A percentile compares a stretch with the other conserved stretches of the same genome.
Conservation (phyloP, 2,329 filamentous ascomycete species). For the Aaosphaeria arxii region DNA sequence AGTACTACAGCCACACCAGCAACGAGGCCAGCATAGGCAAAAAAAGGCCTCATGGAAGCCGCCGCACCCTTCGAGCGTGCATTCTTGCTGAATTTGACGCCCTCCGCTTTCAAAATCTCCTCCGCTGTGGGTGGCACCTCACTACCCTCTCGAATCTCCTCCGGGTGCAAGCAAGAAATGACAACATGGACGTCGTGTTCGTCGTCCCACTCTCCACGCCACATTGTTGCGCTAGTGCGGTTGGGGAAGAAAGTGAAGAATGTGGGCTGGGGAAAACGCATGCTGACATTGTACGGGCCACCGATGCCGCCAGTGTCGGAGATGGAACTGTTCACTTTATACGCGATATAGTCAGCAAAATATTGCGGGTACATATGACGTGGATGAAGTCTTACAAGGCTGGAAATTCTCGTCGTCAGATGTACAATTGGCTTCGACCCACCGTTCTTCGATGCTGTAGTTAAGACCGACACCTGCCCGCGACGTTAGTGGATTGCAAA, state of each 20-base stretch:
- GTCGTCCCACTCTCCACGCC: not conserved
- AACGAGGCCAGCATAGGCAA: no score
- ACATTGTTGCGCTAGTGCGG: not conserved
- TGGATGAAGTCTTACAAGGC: not conserved
- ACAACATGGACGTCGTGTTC: conserved; percentile 1
- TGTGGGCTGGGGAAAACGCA: not conserved
- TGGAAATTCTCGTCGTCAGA: not conserved
- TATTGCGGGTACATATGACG: not conserved
- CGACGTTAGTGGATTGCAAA: not conserved
- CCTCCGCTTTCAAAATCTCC: not conserved
- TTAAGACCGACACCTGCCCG: not conserved
- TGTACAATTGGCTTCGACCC: no score
- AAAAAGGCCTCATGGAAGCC: no score
- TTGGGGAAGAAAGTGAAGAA: conserved; percentile 3
- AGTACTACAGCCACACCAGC: no score
- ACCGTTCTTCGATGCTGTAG: not conserved
- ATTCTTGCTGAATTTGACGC: not conserved
- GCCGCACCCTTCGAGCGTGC: no score
- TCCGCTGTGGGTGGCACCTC: not conserved
- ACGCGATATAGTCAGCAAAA: not conserved
- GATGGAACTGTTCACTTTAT: not conserved
- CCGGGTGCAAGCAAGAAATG: conserved; percentile 1
- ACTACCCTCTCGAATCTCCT: not conserved
- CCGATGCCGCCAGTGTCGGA: not conserved
- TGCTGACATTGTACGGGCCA: conserved; percentile 2